A percentile compares a stretch with the other conserved stretches of the same genome.
Evolutionary conservation across 2,329 filamentous ascomycete genomes (phyloP).

Genomic region (Ascochyta viciae-villosae): DNA sequence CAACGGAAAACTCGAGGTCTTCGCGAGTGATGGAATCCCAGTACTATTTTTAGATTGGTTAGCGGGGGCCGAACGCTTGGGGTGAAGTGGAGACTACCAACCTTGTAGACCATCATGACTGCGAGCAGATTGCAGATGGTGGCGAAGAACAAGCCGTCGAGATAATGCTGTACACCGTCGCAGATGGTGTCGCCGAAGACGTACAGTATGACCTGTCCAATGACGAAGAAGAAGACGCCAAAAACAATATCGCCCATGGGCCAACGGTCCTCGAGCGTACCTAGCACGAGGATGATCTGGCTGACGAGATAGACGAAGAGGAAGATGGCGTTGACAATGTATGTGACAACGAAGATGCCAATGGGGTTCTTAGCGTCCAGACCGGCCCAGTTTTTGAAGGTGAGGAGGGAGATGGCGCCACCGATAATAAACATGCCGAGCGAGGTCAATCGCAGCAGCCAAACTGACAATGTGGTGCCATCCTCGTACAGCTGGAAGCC

Average conservation of each 20-base stretch:
- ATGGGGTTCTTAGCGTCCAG: slow-evolving; percentile 84
- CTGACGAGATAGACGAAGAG: slow-evolving; percentile 84
- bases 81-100: slow-evolving; percentile 44
- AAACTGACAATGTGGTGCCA: slow-evolving; percentile 89
- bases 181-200: slow-evolving; percentile 88
- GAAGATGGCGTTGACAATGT: slow-evolving; percentile 87
- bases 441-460: slow-evolving; percentile 84
- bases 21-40: slow-evolving; percentile 99
- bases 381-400: slow-evolving; percentile 91
- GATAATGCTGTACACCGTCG: slow-evolving; percentile 82
- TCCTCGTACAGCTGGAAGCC: slow-evolving; percentile 99
- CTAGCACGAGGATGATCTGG: slow-evolving; percentile 86
- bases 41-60: slow-evolving; percentile 65
- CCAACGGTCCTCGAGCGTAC: slow-evolving; percentile 94
- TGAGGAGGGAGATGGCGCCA: slow-evolving; percentile 86
- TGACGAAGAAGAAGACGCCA: slow-evolving; percentile 87
- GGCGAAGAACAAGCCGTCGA: slow-evolving; percentile 93
- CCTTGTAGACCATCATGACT: slow-evolving; percentile 99
- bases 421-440: slow-evolving; percentile 83
- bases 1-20: slow-evolving; percentile 97
- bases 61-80: slow-evolving; percentile 18
- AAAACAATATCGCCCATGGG: slow-evolving; percentile 91
- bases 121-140: slow-evolving; percentile 91
- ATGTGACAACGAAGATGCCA: slow-evolving; percentile 89
- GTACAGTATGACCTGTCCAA: slow-evolving; percentile 92